Evolutionary conservation across 2,329 filamentous ascomycete species (phyloP).

Genomic region (Penicillium olsonii): DNA sequence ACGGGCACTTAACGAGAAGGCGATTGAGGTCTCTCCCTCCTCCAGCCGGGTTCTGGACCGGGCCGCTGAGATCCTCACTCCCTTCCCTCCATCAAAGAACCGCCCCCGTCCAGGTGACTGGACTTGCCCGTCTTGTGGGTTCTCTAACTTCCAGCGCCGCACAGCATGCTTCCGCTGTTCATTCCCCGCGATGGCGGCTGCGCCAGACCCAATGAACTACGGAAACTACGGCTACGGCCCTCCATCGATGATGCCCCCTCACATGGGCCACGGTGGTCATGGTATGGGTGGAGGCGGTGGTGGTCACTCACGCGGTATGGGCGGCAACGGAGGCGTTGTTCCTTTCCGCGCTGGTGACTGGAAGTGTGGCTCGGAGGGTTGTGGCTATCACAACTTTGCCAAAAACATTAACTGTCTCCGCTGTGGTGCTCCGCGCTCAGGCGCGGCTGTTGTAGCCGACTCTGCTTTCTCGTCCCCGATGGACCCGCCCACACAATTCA

Average conservation of each 20-base stretch:
- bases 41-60: slow-evolving; percentile 96
- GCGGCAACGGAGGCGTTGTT: slow-evolving; percentile 77
- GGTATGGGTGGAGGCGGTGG: slow-evolving; percentile 41
- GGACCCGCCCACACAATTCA: slow-evolving; percentile 79
- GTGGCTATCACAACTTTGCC: slow-evolving; percentile 98
- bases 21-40: slow-evolving; percentile 96
- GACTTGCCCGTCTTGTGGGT: slow-evolving; percentile 98
- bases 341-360: slow-evolving; percentile 98
- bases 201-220: slow-evolving; percentile 73
- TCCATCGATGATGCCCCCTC: slow-evolving; percentile 77
- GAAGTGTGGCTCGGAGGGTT: slow-evolving; percentile 97
- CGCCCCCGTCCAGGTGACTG: slow-evolving; percentile 94
- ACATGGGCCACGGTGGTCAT: slow-evolving; percentile 65
- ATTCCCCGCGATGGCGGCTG: slow-evolving; percentile 88
- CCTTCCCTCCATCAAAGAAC: slow-evolving; percentile 98
- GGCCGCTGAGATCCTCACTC: slow-evolving; percentile 91
- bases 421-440: slow-evolving; percentile 91
- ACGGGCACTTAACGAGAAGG: slow-evolving; percentile 95
- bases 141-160: slow-evolving; percentile 98
- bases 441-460: slow-evolving; percentile 90
- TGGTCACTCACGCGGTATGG: slow-evolving; percentile 63
- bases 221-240: slow-evolving; percentile 61
- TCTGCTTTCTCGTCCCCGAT: slow-evolving; percentile 88
- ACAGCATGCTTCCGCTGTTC: slow-evolving; percentile 99
- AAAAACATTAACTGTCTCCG: slow-evolving; percentile 98